Evolutionary conservation across 257 asterid genomes (phyloP), one percentile per base, ranked within the genome.

Genomic region (Scutellaria barbata): DNA sequence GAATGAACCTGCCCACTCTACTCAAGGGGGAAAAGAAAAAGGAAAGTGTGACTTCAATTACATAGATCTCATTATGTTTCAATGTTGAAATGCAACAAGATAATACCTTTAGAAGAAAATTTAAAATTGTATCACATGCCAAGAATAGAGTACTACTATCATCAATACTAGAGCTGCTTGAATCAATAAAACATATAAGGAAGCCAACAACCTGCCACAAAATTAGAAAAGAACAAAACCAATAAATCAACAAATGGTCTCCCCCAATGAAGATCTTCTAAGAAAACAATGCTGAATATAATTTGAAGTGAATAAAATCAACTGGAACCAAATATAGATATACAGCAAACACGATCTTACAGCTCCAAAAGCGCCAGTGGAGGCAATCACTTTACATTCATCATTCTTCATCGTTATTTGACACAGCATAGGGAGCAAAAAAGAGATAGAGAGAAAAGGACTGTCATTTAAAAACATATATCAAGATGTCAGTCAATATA

Each of bases 341-440:
- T 52, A 41, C 53, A 46, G 11, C 61, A 69, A 62, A 17, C 56
- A 47, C 45, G 12, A 18, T 72, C 92, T 81, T 80, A 90, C 98
- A 64, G 83, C 85, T 79, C 66, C 80, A 51, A 79, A 81, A 59
- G 88, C 93, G 56, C 89, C 93, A 54, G 93, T 39, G 46, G 93
- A 85, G 63, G 86, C 86, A 45, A 91, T 80, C 51, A 77, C 65
- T 77, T 78, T 66, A 77, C 97, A 91, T 63, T 91, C 98, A 45
- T 85, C 90, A 63, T 76, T 56, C 64, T 54, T 22, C 89, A 88
- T 85, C 51, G 99, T 94, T 63, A 88, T 78, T 85, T 94, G 99
- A 75, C 96, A 91, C 81, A 94, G 81, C 87, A 89, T 75, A 7
- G 99, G 99, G 75, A 91, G 95, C 88, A 91, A 83, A 80, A 94